phyloP scores from a whole-genome alignment of 2,329 filamentous ascomycete genomes.

The Gnomoniopsis sp. region DNA sequence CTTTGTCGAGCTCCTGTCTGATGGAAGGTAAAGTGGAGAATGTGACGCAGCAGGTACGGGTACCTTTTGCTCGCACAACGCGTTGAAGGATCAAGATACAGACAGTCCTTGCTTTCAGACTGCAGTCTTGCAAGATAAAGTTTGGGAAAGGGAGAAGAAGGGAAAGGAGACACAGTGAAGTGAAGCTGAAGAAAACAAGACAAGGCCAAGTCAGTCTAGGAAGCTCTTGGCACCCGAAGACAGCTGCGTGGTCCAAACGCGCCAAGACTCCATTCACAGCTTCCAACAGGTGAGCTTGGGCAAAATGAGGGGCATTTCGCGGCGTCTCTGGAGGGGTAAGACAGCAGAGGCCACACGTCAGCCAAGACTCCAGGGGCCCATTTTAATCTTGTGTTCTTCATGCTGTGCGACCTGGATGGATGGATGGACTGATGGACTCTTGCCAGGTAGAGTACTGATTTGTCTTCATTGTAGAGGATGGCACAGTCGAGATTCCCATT shows the following conservation, averaged over 20 bases:
- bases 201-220: background rate
- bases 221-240: background rate
- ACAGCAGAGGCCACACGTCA: background rate
- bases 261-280: conserved; percentile 18
- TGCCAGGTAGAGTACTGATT: too few relatives aligned
- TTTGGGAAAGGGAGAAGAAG: background rate
- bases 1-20: conserved; percentile 2
- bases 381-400: background rate
- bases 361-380: background rate
- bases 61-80: background rate
- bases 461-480: too few relatives aligned
- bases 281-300: conserved; percentile 7
- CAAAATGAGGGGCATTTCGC: conserved; percentile 15
- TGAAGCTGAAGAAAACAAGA: background rate
- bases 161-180: background rate
- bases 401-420: background rate
- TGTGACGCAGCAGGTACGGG: background rate
- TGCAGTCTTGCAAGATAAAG: background rate
- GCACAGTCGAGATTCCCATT: too few relatives aligned
- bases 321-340: background rate
- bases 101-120: background rate
- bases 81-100: background rate
- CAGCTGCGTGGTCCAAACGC: conserved; percentile 8
- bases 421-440: background rate
- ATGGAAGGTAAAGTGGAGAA: background rate